These are phyloP conservation scores for Saccharum officinarum DNA, from an alignment of 176 grass and related monocot species.

Conservation along the genomic window DNA sequence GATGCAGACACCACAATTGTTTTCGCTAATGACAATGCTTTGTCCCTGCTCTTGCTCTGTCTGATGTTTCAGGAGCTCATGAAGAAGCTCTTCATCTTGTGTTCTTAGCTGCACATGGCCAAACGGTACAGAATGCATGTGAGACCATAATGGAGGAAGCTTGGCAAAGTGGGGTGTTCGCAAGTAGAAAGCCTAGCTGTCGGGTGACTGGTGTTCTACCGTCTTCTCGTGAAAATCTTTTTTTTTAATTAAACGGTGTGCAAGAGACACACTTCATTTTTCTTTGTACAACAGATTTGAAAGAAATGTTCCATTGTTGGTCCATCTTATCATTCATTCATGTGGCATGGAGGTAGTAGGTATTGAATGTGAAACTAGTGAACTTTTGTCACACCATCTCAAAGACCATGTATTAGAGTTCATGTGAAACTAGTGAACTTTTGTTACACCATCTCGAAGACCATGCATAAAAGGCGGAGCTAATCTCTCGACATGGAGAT, in stretches of 20 bases:
- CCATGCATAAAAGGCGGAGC: neutral
- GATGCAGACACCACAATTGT: conserved; percentile 37
- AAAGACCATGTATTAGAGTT: neutral
- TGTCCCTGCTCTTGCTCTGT: conserved; percentile 35
- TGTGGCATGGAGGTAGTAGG: neutral
- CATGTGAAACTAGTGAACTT: neutral
- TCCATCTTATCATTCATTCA: neutral
- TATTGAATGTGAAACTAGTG: neutral
- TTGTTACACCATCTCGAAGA: neutral
- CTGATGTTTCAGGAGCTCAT: conserved; percentile 66
- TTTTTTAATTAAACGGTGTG: neutral
- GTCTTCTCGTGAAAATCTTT: neutral
- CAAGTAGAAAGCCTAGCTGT: conserved; percentile 25
- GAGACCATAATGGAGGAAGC: conserved; percentile 44
- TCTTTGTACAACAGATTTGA: neutral
- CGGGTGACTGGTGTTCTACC: neutral
- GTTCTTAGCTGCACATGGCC: conserved; percentile 61
- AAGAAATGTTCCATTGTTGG: neutral
- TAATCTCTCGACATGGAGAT: neutral
- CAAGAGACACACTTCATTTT: conserved; percentile 16
- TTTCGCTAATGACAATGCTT: conserved; percentile 34
- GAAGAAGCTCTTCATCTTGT: conserved; percentile 66
- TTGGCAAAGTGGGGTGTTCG: conserved; percentile 29
- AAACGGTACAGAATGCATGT: conserved; percentile 36
- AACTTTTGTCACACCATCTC: neutral